phyloP scores from a whole-genome alignment of 192 early-diverging fungal species.

The Linnemannia schmuckeri region DNA sequence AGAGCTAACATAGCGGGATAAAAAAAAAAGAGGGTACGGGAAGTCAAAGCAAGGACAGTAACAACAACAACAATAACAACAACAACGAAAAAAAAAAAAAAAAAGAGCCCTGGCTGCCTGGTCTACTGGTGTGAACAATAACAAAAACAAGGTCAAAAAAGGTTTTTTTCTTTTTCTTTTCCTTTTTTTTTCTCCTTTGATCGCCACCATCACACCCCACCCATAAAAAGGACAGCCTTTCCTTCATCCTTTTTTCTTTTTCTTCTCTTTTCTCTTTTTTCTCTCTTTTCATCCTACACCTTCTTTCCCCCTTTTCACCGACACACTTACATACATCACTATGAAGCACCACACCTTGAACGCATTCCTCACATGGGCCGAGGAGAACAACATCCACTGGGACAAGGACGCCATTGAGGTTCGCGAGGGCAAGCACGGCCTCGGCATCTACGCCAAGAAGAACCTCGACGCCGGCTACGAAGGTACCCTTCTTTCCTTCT shows the following conservation, averaged over 20 bases:
- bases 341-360: conserved; percentile 21
- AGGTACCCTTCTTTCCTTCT: conserved; percentile 17
- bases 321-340: neutral
- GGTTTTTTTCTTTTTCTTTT: conserved; percentile 8
- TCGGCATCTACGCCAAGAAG: conserved; percentile 71
- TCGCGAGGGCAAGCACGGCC: conserved; percentile 59
- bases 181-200: neutral
- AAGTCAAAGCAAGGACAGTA: neutral
- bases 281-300: neutral
- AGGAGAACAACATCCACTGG: conserved; percentile 72
- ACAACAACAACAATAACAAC: neutral
- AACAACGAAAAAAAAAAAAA: neutral
- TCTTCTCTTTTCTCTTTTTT: neutral
- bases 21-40: neutral
- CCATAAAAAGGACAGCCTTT: neutral
- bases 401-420: conserved; percentile 69
- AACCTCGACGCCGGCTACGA: conserved; percentile 65
- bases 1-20: no score
- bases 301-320: neutral
- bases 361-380: conserved; percentile 63
- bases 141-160: neutral
- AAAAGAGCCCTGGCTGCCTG: neutral
- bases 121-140: neutral
- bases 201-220: neutral
- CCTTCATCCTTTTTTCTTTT: neutral